Percentiles rank a stretch among this genome's conserved stretches.
Evolutionary conservation across 139 green algal species (phyloP).

Genomic region (Chlamydomonas sp.): DNA sequence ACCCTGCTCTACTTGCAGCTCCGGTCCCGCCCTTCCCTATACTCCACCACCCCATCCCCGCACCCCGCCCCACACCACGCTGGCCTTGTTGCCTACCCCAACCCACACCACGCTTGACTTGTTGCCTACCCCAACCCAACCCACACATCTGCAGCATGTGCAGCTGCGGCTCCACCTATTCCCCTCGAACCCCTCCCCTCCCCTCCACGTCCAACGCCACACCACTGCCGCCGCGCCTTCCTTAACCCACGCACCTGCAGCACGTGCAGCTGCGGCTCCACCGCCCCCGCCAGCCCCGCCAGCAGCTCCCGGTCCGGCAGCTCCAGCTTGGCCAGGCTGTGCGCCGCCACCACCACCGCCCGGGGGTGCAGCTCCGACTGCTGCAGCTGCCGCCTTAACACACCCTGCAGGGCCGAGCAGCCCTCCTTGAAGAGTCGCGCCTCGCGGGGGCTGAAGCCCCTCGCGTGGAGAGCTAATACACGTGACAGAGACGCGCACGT

Average conservation of each 20-base stretch:
- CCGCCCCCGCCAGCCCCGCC: conserved; percentile 13
- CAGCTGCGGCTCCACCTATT: background rate
- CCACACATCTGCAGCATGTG: background rate
- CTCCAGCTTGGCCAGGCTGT: conserved; percentile 38
- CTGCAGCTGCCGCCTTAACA: background rate
- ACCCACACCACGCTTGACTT: no score
- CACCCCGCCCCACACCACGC: no score
- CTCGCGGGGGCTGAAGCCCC: conserved; percentile 11
- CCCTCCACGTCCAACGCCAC: background rate
- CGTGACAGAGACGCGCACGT: conserved; percentile 7
- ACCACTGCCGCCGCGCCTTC: background rate
- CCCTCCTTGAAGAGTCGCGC: conserved; percentile 31
- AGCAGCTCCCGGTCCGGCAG: conserved; percentile 48
- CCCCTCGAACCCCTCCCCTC: no score
- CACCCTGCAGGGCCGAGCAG: conserved; percentile 8
- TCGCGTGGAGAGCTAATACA: conserved; percentile 2
- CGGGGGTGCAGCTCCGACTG: conserved; percentile 34
- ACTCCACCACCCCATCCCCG: no score
- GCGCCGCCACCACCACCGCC: conserved; percentile 5
- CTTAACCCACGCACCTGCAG: background rate
- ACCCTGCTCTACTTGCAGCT: no score
- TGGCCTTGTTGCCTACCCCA: no score
- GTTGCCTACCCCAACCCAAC: no score
- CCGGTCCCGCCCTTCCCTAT: no score
- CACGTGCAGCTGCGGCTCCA: conserved; percentile 20